Evolutionary conservation across 176 grass and related monocot species (phyloP).

Genomic region (Urochloa ruziziensis): DNA sequence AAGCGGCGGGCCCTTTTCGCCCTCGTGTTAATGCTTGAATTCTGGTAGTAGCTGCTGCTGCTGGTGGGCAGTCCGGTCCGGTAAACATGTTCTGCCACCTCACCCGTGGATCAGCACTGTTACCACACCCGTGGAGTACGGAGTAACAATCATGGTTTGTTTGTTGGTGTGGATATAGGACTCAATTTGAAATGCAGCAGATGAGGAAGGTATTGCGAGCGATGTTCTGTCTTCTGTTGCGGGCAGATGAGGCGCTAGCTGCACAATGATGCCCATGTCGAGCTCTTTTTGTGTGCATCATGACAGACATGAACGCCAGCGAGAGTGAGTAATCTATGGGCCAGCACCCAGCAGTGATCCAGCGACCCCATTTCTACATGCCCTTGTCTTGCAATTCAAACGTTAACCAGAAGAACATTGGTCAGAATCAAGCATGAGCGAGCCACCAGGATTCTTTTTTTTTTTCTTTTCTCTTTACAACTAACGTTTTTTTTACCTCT

Average conservation of each 20-base stretch:
- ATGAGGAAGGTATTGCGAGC: background rate
- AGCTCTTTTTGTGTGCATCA: slow-evolving; percentile 1
- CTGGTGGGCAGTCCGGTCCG: background rate
- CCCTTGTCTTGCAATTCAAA: background rate
- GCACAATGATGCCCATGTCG: slow-evolving; percentile 35
- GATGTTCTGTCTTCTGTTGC: slow-evolving; percentile 31
- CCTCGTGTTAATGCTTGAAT: slow-evolving; percentile 48
- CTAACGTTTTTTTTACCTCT: background rate
- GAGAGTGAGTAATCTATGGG: background rate
- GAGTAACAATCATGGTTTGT: too few relatives aligned
- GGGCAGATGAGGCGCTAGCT: slow-evolving; percentile 13
- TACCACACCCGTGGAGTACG: too few relatives aligned
- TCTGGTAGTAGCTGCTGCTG: background rate
- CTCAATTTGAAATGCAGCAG: background rate
- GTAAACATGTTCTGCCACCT: slow-evolving; percentile 40
- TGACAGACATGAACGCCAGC: slow-evolving; percentile 12
- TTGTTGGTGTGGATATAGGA: background rate
- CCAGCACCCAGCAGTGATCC: background rate
- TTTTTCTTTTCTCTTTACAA: background rate
- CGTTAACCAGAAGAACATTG: background rate
- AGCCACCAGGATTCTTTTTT: background rate
- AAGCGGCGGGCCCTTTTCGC: too few relatives aligned
- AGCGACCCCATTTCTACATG: background rate
- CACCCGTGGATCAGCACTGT: too few relatives aligned
- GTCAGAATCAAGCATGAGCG: background rate